Percentiles rank a stretch among this genome's conserved stretches.
Conservation (phyloP, 164 flowering plant species). For the Kingdonia uniflora region DNA sequence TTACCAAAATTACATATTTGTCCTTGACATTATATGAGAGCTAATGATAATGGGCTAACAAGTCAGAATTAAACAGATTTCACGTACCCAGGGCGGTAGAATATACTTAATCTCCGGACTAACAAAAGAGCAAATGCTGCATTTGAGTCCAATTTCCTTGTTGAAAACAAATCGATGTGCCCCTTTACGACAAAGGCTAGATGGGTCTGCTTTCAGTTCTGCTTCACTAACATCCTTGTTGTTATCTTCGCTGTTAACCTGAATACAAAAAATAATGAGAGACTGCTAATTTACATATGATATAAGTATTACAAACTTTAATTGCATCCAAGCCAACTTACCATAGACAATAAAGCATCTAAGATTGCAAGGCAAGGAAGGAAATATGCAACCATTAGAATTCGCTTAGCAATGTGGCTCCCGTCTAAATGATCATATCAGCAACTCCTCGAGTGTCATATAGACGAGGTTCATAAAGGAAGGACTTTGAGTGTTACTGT, state of each 20-base stretch:
- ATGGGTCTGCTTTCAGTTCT: conserved; percentile 10
- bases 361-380: no score
- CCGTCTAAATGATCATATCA: no score
- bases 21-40: no score
- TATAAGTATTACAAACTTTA: background rate
- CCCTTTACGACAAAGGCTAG: conserved; percentile 30
- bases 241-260: conserved; percentile 24
- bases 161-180: conserved; percentile 37
- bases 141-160: conserved; percentile 51
- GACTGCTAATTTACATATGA: background rate
- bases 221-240: background rate
- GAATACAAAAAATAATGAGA: conserved; percentile 11
- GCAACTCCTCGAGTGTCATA: no score
- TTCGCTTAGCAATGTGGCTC: no score
- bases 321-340: background rate
- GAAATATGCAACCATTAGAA: no score
- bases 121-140: conserved; percentile 40
- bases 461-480: no score
- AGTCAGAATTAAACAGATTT: background rate
- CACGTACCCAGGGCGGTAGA: conserved; percentile 49
- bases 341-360: background rate
- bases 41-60: background rate
- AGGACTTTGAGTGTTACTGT: no score
- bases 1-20: no score
- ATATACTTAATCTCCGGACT: conserved; percentile 36